Evolutionary conservation across 768 basidiomycete genomes (phyloP).

Genomic region (Chalciporus piperatus): DNA sequence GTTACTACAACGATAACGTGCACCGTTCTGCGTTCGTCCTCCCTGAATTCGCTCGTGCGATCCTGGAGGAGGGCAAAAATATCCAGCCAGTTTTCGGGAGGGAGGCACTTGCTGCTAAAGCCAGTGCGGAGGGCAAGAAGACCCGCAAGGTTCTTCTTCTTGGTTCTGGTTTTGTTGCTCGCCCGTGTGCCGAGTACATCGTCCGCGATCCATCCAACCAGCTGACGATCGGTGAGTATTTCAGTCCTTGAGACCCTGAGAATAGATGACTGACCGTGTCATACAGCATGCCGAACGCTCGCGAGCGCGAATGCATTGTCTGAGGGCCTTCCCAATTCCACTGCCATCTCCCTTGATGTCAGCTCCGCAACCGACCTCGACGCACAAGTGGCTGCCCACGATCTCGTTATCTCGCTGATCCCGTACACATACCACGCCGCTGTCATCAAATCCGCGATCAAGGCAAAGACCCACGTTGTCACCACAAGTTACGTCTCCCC

Average conservation of each 20-base stretch:
- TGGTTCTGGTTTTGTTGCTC: conserved; percentile 93
- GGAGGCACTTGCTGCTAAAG: conserved; percentile 44
- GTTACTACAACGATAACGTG: conserved; percentile 82
- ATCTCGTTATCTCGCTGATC: conserved; percentile 94
- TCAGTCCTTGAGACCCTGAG: background rate
- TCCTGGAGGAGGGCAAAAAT: conserved; percentile 71
- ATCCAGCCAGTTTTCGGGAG: conserved; percentile 75
- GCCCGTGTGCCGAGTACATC: conserved; percentile 95
- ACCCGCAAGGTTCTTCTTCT: conserved; percentile 71
- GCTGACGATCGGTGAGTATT: conserved; percentile 73
- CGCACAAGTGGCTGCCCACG: conserved; percentile 75
- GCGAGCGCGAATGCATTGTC: conserved; percentile 68
- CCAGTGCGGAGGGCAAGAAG: conserved; percentile 51
- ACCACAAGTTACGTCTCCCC: conserved; percentile 95
- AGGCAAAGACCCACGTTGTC: conserved; percentile 86
- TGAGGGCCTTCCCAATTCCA: conserved; percentile 64
- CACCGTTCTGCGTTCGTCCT: conserved; percentile 85
- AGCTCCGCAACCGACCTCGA: conserved; percentile 68
- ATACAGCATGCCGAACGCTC: conserved; percentile 83
- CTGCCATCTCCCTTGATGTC: conserved; percentile 81
- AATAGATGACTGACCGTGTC: background rate
- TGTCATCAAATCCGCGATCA: conserved; percentile 86
- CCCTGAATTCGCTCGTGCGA: conserved; percentile 84
- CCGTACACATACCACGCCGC: conserved; percentile 89
- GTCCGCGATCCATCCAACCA: conserved; percentile 75